phyloP scores from a whole-genome alignment of 2,329 filamentous ascomycete species.

The Fusarium citri region DNA sequence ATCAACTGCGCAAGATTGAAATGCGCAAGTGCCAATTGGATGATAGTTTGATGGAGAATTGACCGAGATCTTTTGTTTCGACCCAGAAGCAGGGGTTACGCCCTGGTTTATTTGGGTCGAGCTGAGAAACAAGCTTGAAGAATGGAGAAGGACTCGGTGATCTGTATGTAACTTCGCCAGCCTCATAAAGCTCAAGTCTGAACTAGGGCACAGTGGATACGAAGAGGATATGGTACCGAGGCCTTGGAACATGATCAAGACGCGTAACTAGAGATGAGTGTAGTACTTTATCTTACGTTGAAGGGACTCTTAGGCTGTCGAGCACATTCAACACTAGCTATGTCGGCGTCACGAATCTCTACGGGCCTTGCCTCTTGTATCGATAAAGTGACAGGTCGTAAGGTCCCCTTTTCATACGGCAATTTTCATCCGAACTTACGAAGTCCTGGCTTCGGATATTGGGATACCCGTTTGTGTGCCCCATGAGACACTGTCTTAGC shows the following conservation, averaged over 20 bases:
- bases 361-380: neutral
- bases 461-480: neutral
- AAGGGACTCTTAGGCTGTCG: neutral
- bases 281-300: neutral
- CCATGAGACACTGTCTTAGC: neutral
- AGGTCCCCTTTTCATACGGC: neutral
- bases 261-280: neutral
- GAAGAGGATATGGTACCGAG: neutral
- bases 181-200: neutral
- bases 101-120: neutral
- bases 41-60: neutral
- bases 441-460: neutral
- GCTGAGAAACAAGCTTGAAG: neutral
- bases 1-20: slow-evolving; percentile 13
- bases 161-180: neutral
- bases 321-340: neutral
- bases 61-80: neutral
- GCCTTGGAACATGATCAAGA: neutral
- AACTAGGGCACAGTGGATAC: neutral
- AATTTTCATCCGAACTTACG: neutral
- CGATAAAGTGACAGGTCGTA: neutral
- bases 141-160: neutral
- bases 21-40: slow-evolving; percentile 1
- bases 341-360: neutral
- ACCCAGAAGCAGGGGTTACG: neutral